Conservation (phyloP, 164 flowering plant genomes). For the Vitis vinifera region ASM3070453v1 NC_081809.1:2040501-2041000, state of each 20-base stretch:
- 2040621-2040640: conserved; percentile 98
- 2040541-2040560: conserved; percentile 91
- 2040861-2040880: neutral
- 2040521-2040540: conserved; percentile 10
- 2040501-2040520: too few species aligned
- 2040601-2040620: conserved; percentile 90
- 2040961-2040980: neutral
- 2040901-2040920: neutral
- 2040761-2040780: too few species aligned
- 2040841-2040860: conserved; percentile 16
- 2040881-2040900: neutral
- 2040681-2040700: conserved; percentile 93
- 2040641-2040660: conserved; percentile 93
- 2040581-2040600: conserved; percentile 73
- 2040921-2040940: neutral
- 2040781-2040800: too few species aligned
- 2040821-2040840: too few species aligned
- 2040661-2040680: conserved; percentile 97
- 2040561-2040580: conserved; percentile 83
- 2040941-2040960: neutral
- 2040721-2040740: conserved; percentile 92
- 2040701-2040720: conserved; percentile 91
- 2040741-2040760: too few species aligned
- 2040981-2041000: neutral
- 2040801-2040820: too few species aligned